Percentiles rank a stretch among this genome's conserved stretches.
Evolutionary conservation across 139 green algal genomes (phyloP).

Genomic region (Marvania coccoides): DNA sequence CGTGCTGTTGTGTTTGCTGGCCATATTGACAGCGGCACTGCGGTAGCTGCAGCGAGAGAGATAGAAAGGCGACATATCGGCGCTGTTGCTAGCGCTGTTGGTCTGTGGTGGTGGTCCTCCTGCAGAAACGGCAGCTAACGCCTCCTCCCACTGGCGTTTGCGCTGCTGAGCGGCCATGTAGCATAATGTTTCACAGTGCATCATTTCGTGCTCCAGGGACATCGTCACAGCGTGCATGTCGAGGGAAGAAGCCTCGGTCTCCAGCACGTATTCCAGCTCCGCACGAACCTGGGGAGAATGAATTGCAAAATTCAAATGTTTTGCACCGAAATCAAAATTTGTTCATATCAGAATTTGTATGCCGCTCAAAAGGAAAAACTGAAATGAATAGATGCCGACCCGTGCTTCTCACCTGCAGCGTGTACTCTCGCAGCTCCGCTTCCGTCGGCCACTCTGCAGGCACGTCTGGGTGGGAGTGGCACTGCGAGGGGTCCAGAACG

Average conservation of each 20-base stretch:
- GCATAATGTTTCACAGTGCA: conserved; percentile 56
- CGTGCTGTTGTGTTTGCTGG: no score
- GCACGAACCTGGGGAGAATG: no score
- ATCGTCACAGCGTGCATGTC: conserved; percentile 21
- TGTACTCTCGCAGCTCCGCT: conserved; percentile 24
- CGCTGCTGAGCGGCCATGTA: conserved; percentile 57
- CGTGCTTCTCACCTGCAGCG: no score
- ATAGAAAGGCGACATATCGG: not conserved
- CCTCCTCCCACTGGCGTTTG: not conserved
- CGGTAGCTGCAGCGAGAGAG: not conserved
- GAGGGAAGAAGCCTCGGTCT: no score
- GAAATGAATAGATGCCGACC: no score
- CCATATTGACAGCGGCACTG: not conserved
- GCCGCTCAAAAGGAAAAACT: no score
- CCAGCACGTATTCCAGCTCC: no score
- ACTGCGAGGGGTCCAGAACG: conserved; percentile 37
- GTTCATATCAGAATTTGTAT: no score
- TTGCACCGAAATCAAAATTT: no score
- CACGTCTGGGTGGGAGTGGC: conserved; percentile 43
- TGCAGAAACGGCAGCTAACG: not conserved
- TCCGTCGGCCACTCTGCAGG: conserved; percentile 35
- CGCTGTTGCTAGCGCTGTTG: not conserved
- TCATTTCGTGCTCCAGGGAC: conserved; percentile 43
- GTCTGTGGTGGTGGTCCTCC: not conserved
- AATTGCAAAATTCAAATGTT: no score